These are phyloP conservation scores for Fusarium sp. DNA, from an alignment of 2,329 filamentous ascomycete genomes.

Conservation along the genomic window DNA sequence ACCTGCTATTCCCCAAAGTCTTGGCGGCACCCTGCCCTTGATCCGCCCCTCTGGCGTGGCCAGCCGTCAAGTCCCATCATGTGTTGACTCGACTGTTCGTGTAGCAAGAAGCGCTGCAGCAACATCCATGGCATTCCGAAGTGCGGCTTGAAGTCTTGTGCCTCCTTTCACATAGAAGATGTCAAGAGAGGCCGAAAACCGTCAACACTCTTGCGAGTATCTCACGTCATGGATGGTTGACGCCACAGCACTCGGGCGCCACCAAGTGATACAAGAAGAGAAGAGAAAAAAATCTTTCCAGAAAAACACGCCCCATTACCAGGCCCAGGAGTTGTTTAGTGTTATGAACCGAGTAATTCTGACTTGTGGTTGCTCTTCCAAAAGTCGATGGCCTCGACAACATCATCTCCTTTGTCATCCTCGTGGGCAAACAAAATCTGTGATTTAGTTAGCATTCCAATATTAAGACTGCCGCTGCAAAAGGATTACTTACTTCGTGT, in stretches of 20 bases:
- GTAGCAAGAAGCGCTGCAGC: slow-evolving; percentile 6
- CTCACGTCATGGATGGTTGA: slow-evolving; percentile 25
- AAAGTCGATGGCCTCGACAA: slow-evolving; percentile 95
- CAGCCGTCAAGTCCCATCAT: neutral
- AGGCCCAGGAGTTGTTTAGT: slow-evolving; percentile 12
- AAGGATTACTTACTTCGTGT: slow-evolving; percentile 76
- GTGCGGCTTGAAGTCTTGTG: slow-evolving; percentile 8
- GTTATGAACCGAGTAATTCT: slow-evolving; percentile 50
- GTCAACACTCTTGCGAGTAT: slow-evolving; percentile 38
- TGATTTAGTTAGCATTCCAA: slow-evolving; percentile 20
- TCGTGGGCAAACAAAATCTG: slow-evolving; percentile 98
- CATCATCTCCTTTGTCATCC: slow-evolving; percentile 91
- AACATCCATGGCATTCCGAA: slow-evolving; percentile 10
- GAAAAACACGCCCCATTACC: slow-evolving; percentile 40
- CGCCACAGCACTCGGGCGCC: slow-evolving; percentile 26
- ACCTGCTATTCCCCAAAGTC: slow-evolving; percentile 8
- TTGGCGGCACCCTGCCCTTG: slow-evolving; percentile 1
- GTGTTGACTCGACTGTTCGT: slow-evolving; percentile 8
- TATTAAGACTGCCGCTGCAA: too few relatives aligned
- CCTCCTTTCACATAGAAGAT: slow-evolving; percentile 6
- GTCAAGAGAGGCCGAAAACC: slow-evolving; percentile 32
- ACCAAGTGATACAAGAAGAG: slow-evolving; percentile 46
- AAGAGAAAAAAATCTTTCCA: slow-evolving; percentile 38
- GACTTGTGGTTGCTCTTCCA: slow-evolving; percentile 77
- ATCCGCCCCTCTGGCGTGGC: slow-evolving; percentile 11